phyloP scores from a whole-genome alignment of 306 rosid species.

The Fragaria nilgerrensis region DNA sequence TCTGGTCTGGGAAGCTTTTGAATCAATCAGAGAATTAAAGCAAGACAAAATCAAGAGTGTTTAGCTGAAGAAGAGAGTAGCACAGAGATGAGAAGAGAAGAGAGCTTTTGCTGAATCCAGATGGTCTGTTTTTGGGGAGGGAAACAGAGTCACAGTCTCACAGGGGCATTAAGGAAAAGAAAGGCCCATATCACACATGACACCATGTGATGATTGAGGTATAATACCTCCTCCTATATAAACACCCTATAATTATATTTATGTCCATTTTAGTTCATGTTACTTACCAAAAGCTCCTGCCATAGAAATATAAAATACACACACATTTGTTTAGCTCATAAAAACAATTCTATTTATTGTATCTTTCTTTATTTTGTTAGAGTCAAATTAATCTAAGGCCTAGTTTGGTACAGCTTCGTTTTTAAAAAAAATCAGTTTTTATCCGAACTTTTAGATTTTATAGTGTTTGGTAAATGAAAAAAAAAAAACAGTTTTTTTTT shows the following conservation, averaged over 20 bases:
- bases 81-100: background rate
- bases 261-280: background rate
- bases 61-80: background rate
- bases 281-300: background rate
- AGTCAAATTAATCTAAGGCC: too few relatives aligned
- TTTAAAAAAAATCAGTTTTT: too few relatives aligned
- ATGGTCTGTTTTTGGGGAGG: slow-evolving; percentile 7
- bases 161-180: background rate
- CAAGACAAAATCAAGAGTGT: slow-evolving; percentile 2
- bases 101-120: background rate
- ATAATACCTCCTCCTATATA: background rate
- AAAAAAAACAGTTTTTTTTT: too few relatives aligned
- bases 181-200: background rate
- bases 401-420: too few relatives aligned
- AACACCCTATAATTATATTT: too few relatives aligned
- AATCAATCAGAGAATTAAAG: background rate
- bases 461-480: too few relatives aligned
- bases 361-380: too few relatives aligned
- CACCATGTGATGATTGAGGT: background rate
- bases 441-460: too few relatives aligned
- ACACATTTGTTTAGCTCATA: background rate
- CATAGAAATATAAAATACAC: background rate
- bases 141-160: background rate
- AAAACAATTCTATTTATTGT: too few relatives aligned
- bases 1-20: slow-evolving; percentile 7